Conservation (phyloP, 129 eudicot species). For the Smallanthus sonchifolius region DNA sequence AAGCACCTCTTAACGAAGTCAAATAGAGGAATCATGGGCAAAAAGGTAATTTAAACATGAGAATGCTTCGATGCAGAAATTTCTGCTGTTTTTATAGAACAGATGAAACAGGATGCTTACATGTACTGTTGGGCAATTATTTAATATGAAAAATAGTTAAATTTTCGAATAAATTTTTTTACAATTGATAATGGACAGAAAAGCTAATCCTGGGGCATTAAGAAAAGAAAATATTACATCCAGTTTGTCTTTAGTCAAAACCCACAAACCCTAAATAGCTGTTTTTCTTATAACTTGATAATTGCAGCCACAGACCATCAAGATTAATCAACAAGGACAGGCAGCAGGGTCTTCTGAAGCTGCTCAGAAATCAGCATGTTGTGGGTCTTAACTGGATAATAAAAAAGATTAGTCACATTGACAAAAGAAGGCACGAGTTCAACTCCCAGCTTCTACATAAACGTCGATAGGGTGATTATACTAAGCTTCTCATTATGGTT, state of each 20-base stretch:
- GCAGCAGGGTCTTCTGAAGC: slow-evolving; percentile 51
- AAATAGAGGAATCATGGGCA: not conserved
- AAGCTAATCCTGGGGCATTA: not conserved
- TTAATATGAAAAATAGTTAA: not conserved
- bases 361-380: slow-evolving; percentile 57
- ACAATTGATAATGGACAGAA: not conserved
- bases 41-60: not conserved
- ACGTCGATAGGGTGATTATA: slow-evolving; percentile 22
- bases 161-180: not conserved
- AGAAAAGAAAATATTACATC: not conserved
- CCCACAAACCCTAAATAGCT: not conserved
- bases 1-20: not conserved
- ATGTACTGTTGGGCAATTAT: not conserved
- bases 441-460: slow-evolving; percentile 18
- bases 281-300: not conserved
- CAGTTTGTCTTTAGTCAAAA: not conserved
- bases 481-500: slow-evolving; percentile 27
- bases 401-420: slow-evolving; percentile 6
- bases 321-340: slow-evolving; percentile 59
- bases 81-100: not conserved
- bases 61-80: not conserved
- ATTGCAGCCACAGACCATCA: slow-evolving; percentile 68
- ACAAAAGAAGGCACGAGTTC: slow-evolving; percentile 20
- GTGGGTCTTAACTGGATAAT: slow-evolving; percentile 48
- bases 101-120: not conserved